These are phyloP conservation scores for Trametes cubensis DNA, from an alignment of 768 basidiomycete species.

Conservation along the genomic window DNA sequence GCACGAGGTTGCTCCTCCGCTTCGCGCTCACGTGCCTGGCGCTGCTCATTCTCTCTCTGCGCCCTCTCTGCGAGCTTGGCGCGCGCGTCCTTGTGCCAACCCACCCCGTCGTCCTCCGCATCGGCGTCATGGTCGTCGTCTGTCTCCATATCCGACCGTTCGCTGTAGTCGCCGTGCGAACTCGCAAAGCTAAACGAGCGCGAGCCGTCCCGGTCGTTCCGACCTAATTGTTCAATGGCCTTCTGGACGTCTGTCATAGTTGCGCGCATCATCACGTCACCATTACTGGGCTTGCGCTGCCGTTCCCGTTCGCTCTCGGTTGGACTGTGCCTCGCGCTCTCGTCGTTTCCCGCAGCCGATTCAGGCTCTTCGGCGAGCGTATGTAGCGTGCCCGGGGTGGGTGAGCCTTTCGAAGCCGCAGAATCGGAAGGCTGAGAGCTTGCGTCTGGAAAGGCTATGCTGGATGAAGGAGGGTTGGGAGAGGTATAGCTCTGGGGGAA, in stretches of 20 bases:
- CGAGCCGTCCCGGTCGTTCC: conserved; percentile 54
- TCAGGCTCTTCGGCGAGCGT: conserved; percentile 46
- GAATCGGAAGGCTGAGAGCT: conserved; percentile 13
- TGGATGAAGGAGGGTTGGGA: conserved; percentile 46
- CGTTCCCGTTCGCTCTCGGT: conserved; percentile 34
- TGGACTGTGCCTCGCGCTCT: conserved; percentile 29
- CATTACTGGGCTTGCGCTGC: conserved; percentile 27
- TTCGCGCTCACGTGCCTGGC: conserved; percentile 50
- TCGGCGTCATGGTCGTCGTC: conserved; percentile 57
- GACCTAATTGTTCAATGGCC: conserved; percentile 85
- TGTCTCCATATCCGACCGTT: conserved; percentile 49
- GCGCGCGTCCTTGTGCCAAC: conserved; percentile 67
- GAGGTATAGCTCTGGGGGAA: conserved; percentile 92
- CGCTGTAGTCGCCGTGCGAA: conserved; percentile 52
- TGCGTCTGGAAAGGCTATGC: conserved; percentile 29
- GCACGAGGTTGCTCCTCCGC: conserved; percentile 42
- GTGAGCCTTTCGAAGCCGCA: conserved; percentile 30
- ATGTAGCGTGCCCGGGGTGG: conserved; percentile 37
- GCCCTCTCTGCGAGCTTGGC: conserved; percentile 73
- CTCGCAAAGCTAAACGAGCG: conserved; percentile 81
- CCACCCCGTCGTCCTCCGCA: conserved; percentile 53
- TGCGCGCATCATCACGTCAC: conserved; percentile 84
- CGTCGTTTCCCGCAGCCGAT: conserved; percentile 26
- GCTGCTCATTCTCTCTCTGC: conserved; percentile 61
- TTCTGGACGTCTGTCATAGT: conserved; percentile 90